Evolutionary conservation across 2,329 filamentous ascomycete genomes (phyloP), one percentile per base, ranked within the genome.

Genomic region (Botrytis porri): DNA sequence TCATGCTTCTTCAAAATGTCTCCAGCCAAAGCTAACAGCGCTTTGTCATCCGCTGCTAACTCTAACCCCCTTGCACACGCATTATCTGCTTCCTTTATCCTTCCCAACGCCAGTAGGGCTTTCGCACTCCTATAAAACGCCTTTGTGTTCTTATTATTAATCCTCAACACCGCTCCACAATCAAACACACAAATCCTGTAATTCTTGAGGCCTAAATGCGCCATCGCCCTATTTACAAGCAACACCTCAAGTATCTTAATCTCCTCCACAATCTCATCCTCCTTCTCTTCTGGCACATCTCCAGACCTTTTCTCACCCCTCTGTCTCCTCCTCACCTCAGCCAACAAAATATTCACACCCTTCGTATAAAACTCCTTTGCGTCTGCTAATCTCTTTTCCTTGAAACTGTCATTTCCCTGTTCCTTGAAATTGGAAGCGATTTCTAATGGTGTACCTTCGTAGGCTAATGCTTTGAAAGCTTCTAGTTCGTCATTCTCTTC

Each of bases 281-380:
- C 57, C 12, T 39, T 64, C 59, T 89, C 86, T 73, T 87, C 82
- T 4, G 65, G 65, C 35, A 59, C 65, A 25, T 77, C 76, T 86
- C 75, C 76, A 5, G 88, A 86, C 74, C 87, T 82, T 43, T 77
- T 76, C 60, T 77, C 75, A 4, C 73, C 82, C 72, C 83, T 80
- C 72, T 83, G 83, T 39, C 88, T 84, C 76, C 87, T 87, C 72
- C 83, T 82, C 80, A 93, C 88, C 81, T 92, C 91, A 9, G 84
- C 84, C 18, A 87, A 85, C 29, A 98, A 83, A 10, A 97, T 88
- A 18, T 88, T 84, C 70, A 98, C 86, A n/a, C 91, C 95, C 84
- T 97, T 96, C 43, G 88, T 89, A 82, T 99, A 99, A 82, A 95
- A 98, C 82, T 97, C 94, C 80, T 92, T 91, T 6, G 95, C 96